Conservation (phyloP, 306 rosid genomes). For the Cicer arietinum region DNA sequence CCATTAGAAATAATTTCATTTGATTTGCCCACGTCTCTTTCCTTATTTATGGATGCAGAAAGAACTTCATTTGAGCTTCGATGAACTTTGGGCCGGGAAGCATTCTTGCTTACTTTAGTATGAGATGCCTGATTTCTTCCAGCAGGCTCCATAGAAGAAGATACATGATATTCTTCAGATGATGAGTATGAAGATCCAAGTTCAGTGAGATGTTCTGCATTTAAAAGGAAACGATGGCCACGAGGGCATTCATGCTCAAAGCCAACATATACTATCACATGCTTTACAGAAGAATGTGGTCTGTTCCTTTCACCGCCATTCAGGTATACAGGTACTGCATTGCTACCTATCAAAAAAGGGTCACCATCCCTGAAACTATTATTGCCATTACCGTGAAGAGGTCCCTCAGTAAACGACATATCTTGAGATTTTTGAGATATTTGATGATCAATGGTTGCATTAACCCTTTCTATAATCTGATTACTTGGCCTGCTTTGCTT, state of each 20-base stretch:
- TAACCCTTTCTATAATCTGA: conserved; percentile 52
- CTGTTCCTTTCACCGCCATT: conserved; percentile 59
- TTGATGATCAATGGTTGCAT: conserved; percentile 48
- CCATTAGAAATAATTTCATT: conserved; percentile 59
- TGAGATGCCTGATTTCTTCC: conserved; percentile 51
- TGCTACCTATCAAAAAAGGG: conserved; percentile 79
- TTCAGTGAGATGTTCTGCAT: conserved; percentile 72
- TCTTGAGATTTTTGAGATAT: conserved; percentile 58
- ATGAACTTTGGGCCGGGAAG: conserved; percentile 59
- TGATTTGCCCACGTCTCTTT: conserved; percentile 57
- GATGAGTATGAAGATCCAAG: conserved; percentile 66
- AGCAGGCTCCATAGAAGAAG: conserved; percentile 52
- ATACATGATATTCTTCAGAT: conserved; percentile 61
- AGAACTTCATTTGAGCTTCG: conserved; percentile 56
- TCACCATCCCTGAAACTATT: conserved; percentile 50
- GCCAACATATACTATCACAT: conserved; percentile 70
- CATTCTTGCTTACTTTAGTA: conserved; percentile 57
- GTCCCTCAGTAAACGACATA: conserved; percentile 49
- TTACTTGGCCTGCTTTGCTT: conserved; percentile 62
- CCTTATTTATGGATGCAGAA: conserved; percentile 56
- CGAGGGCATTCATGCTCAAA: conserved; percentile 94
- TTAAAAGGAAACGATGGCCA: conserved; percentile 92
- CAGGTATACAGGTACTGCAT: conserved; percentile 70
- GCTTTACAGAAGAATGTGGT: conserved; percentile 54
- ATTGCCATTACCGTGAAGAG: conserved; percentile 45